Conservation (phyloP, 257 asterid species). For the Solanum boliviense region DNA sequence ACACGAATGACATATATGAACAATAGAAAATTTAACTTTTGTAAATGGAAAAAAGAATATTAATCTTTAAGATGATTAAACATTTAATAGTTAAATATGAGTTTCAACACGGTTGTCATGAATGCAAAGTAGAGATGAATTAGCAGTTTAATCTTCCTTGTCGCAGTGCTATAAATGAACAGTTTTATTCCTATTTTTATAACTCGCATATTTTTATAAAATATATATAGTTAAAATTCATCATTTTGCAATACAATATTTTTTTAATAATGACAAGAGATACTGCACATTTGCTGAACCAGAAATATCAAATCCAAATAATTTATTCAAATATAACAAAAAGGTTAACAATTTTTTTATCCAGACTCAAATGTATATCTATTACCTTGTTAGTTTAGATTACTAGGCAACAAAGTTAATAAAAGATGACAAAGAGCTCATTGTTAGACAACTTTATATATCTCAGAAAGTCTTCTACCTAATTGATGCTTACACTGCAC, state of each 20-base stretch:
- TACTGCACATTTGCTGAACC: not conserved
- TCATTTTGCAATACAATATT: not conserved
- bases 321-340: not conserved
- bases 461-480: not conserved
- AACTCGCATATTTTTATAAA: not conserved
- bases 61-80: not conserved
- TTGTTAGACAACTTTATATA: not conserved
- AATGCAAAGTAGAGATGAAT: not conserved
- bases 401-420: not conserved
- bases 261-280: not conserved
- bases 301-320: not conserved
- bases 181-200: not conserved
- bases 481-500: not conserved
- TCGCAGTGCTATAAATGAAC: not conserved
- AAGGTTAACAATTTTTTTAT: not conserved
- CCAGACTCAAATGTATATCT: not conserved
- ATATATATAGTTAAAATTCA: not conserved
- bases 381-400: not conserved
- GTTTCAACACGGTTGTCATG: not conserved
- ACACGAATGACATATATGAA: not conserved
- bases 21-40: not conserved
- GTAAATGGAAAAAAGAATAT: not conserved
- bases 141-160: not conserved
- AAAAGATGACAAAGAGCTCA: not conserved
- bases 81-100: not conserved